These are phyloP conservation scores for Pseudogymnoascus sp. DNA, from an alignment of 2,329 filamentous ascomycete species.

Conservation along the genomic window DNA sequence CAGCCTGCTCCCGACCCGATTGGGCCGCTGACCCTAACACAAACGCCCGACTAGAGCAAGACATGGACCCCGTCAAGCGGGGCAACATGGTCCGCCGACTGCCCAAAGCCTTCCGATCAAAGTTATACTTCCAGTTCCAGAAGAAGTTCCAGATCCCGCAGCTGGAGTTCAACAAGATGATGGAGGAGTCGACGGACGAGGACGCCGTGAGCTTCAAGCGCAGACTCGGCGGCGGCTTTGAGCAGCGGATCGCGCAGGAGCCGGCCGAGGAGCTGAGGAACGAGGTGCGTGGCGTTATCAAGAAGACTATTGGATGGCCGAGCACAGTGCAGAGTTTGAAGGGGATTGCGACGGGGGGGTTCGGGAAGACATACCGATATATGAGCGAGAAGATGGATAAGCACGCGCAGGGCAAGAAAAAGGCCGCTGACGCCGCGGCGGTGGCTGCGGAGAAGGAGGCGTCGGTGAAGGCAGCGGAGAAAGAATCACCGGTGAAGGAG, in stretches of 20 bases:
- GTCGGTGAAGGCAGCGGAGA: not conserved
- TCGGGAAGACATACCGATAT: slow-evolving; percentile 65
- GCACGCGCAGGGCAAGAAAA: slow-evolving; percentile 35
- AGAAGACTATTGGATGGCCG: slow-evolving; percentile 86
- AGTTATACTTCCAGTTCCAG: slow-evolving; percentile 92
- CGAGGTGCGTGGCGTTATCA: slow-evolving; percentile 70
- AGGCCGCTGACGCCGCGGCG: slow-evolving; percentile 14
- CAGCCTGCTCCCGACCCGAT: slow-evolving; percentile 47
- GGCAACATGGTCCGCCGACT: slow-evolving; percentile 95
- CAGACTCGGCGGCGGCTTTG: slow-evolving; percentile 75
- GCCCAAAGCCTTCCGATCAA: slow-evolving; percentile 77
- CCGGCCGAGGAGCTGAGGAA: slow-evolving; percentile 58
- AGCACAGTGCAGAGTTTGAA: slow-evolving; percentile 84
- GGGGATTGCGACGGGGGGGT: slow-evolving; percentile 70
- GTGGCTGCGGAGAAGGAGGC: not conserved
- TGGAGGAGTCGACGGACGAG: slow-evolving; percentile 67
- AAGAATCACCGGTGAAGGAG: not conserved
- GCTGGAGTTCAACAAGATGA: slow-evolving; percentile 76
- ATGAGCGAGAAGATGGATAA: slow-evolving; percentile 73
- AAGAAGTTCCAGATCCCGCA: slow-evolving; percentile 80
- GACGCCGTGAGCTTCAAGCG: slow-evolving; percentile 59
- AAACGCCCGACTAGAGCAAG: slow-evolving; percentile 68
- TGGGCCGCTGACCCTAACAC: slow-evolving; percentile 58
- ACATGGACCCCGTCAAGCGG: slow-evolving; percentile 85
- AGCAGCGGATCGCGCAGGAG: slow-evolving; percentile 71